Evolutionary conservation across 352 stramenopile genomes (phyloP).

Genomic region (Phytophthora niederhauseri): DNA sequence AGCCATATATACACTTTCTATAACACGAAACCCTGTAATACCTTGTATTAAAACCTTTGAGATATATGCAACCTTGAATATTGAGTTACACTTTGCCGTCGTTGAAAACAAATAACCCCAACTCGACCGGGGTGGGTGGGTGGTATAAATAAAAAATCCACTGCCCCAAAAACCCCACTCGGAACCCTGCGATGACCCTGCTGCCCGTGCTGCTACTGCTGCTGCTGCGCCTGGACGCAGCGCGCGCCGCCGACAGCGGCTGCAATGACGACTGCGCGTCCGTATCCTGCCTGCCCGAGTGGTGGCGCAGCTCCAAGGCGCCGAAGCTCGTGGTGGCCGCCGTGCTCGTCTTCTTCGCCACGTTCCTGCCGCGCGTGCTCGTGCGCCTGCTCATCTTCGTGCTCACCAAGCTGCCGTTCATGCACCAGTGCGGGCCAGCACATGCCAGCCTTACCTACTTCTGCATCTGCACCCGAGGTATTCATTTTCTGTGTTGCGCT

Average conservation of each 20-base stretch:
- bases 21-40: no score
- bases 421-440: conserved; percentile 62
- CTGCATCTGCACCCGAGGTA: not conserved
- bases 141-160: no score
- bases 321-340: conserved; percentile 58
- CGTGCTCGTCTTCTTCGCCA: conserved; percentile 87
- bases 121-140: no score
- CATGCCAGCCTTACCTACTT: no score
- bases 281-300: conserved; percentile 54
- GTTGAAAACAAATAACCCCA: no score
- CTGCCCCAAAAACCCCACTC: no score
- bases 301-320: conserved; percentile 56
- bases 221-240: conserved; percentile 13
- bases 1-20: no score
- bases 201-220: conserved; percentile 23
- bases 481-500: not conserved
- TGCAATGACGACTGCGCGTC: conserved; percentile 52
- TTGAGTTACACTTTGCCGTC: no score
- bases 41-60: no score
- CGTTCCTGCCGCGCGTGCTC: conserved; percentile 85
- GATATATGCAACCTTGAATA: no score
- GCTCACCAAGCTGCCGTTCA: conserved; percentile 85
- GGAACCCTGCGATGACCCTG: not conserved
- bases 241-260: conserved; percentile 11
- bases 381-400: conserved; percentile 87